phyloP scores from a whole-genome alignment of 345 rosid genomes.

The Cardamine occulta region DNA sequence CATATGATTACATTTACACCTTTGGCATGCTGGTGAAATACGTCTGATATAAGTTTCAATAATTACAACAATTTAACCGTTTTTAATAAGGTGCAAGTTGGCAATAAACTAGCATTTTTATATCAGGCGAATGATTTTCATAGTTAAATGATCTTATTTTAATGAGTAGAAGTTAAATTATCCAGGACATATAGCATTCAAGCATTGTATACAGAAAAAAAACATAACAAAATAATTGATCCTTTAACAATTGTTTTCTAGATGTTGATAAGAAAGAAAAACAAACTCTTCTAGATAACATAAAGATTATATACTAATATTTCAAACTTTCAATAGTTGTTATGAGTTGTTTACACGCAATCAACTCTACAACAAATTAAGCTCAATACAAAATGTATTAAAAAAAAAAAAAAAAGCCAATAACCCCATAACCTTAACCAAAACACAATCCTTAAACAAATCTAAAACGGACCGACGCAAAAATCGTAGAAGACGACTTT shows the following conservation, averaged over 20 bases:
- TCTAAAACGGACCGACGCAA: neutral
- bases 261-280: neutral
- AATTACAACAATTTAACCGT: constrained; percentile 26
- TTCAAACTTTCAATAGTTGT: neutral
- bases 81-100: constrained; percentile 37
- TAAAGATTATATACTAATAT: neutral
- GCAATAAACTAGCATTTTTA: neutral
- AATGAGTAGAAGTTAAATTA: neutral
- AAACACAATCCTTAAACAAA: constrained; percentile 17
- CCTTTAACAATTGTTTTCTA: neutral
- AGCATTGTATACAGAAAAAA: neutral
- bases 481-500: neutral
- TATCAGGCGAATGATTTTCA: neutral
- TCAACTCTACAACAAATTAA: neutral
- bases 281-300: neutral
- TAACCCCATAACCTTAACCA: neutral
- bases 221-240: neutral
- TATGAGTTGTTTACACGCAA: neutral
- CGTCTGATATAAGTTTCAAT: constrained; percentile 37
- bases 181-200: neutral
- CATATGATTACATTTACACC: constrained; percentile 28
- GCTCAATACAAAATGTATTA: no score
- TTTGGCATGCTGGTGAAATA: constrained; percentile 35
- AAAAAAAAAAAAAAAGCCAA: no score
- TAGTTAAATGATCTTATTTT: neutral